Percentiles rank a stretch among this genome's conserved stretches.
phyloP scores from a whole-genome alignment of 306 rosid species.

The Hippophae tibetana region DNA sequence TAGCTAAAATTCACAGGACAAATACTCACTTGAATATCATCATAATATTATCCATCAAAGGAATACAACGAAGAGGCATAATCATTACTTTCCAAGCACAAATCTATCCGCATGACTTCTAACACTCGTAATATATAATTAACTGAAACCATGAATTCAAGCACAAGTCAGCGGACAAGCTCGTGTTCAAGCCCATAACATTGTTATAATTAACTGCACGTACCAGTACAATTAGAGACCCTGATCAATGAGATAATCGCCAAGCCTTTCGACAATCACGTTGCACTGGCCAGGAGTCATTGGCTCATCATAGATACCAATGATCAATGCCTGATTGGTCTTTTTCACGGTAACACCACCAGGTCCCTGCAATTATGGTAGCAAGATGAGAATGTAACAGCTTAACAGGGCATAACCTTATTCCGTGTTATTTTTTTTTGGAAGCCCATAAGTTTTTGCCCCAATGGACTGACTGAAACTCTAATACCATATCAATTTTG shows the following conservation, averaged over 20 bases:
- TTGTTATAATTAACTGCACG: slow-evolving; percentile 20
- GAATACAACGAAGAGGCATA: slow-evolving; percentile 38
- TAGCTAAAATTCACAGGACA: slow-evolving; percentile 28
- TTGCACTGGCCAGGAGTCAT: slow-evolving; percentile 84
- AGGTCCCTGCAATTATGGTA: slow-evolving; percentile 50
- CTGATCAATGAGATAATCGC: slow-evolving; percentile 77
- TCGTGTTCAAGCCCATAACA: slow-evolving; percentile 27
- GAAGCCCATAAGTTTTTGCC: no score
- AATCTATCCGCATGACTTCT: slow-evolving; percentile 33
- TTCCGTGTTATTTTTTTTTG: no score
- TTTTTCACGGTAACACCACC: slow-evolving; percentile 83
- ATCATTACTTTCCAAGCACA: slow-evolving; percentile 57
- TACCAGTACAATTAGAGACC: slow-evolving; percentile 39
- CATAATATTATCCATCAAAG: slow-evolving; percentile 35
- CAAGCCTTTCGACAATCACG: slow-evolving; percentile 90
- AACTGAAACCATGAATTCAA: slow-evolving; percentile 47
- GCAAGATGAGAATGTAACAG: slow-evolving; percentile 4
- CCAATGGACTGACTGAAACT: no score
- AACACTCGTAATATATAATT: slow-evolving; percentile 31
- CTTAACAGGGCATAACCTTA: no score
- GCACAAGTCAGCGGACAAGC: slow-evolving; percentile 17
- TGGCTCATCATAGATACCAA: slow-evolving; percentile 84
- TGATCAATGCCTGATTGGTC: slow-evolving; percentile 54
- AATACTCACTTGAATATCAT: slow-evolving; percentile 30
- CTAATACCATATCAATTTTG: no score